These are phyloP conservation scores for Cymbopogon citratus DNA, from an alignment of 176 grass and related monocot genomes.

Conservation along the genomic window DNA sequence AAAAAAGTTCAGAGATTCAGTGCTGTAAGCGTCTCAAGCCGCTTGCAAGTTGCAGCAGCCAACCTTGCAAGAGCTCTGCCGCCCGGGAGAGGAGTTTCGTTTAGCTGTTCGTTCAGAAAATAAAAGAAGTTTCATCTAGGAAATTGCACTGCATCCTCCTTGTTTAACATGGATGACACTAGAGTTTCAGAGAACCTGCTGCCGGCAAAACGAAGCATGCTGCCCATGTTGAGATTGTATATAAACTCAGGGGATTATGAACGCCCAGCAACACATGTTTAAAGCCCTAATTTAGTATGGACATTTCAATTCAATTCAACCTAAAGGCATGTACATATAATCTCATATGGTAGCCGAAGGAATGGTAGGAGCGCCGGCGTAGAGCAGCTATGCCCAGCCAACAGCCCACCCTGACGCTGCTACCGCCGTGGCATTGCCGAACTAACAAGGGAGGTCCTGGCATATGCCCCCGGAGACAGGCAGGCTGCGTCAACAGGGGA, in stretches of 20 bases:
- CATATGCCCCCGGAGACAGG: not conserved
- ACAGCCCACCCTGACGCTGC: not conserved
- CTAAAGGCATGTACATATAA: conserved; percentile 40
- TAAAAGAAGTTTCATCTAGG: not conserved
- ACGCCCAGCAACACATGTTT: conserved; percentile 10
- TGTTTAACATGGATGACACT: not conserved
- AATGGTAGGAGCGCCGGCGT: not conserved
- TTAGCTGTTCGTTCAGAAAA: no score
- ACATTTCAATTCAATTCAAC: conserved; percentile 21
- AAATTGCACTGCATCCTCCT: not conserved
- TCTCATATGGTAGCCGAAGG: conserved; percentile 5
- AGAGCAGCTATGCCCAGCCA: not conserved
- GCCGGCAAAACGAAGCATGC: not conserved
- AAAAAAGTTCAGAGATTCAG: not conserved
- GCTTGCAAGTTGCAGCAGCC: not conserved
- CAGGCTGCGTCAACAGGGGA: conserved; percentile 57
- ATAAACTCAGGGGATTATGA: not conserved
- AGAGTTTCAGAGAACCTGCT: not conserved
- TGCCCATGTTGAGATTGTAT: not conserved
- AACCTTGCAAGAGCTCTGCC: not conserved
- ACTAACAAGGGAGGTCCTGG: not conserved
- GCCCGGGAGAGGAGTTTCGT: not conserved
- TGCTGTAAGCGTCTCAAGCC: not conserved
- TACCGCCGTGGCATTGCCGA: not conserved
- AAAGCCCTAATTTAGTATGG: conserved; percentile 24